Base-by-base conservation (phyloP, 108 stramenopile genomes). In the Tribonema minus region DNA sequence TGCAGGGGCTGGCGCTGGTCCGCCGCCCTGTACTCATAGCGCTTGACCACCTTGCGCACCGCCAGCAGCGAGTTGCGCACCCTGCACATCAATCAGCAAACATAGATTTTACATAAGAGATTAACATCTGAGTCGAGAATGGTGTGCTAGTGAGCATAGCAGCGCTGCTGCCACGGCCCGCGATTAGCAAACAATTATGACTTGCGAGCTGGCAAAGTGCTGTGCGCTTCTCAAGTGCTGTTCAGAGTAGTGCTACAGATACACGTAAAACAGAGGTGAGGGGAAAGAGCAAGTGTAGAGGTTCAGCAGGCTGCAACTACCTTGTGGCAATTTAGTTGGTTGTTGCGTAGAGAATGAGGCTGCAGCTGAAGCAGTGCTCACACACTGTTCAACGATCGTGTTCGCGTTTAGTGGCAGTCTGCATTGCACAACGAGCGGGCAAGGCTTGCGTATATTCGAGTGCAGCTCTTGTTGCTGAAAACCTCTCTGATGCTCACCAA, bases 11-110 rank as follows among this genome's bases (percentile, higher is more conserved):
- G 93, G 32, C 96, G 86, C 34, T 87, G 87, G 26, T 95, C 96
- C 65, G 88, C 88, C 69, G 88, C 82, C 88, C 95, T 97, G 91
- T 93, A 97, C 85, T 97, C 96, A 83, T 93, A 97, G 40, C 96
- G 88, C 80, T 97, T 97, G 87, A 92, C 93, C 15, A 97, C 89
- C 85, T 94, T 94, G 28, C 96, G 91, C 60, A 97, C 81, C 3
- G 95, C 94, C 66, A 95, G 67, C 58, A 97, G 88, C 28, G 95
- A 90, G 67, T 95, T 95, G 88, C 95, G 92, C 9, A 95, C 77
- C 31, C 77, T 94, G 15, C 87, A 88, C 15, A 91, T 76, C 60
- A n/a, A n/a, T n/a, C n/a, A n/a, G n/a, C n/a, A n/a, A n/a, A 83
- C 84, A 76, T 92, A 87, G 12, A 83, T 81, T 6, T 87, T 84